These are phyloP conservation scores for Tolypocladium ovalisporum DNA, from an alignment of 2,329 filamentous ascomycete genomes.

Conservation along the genomic window DNA sequence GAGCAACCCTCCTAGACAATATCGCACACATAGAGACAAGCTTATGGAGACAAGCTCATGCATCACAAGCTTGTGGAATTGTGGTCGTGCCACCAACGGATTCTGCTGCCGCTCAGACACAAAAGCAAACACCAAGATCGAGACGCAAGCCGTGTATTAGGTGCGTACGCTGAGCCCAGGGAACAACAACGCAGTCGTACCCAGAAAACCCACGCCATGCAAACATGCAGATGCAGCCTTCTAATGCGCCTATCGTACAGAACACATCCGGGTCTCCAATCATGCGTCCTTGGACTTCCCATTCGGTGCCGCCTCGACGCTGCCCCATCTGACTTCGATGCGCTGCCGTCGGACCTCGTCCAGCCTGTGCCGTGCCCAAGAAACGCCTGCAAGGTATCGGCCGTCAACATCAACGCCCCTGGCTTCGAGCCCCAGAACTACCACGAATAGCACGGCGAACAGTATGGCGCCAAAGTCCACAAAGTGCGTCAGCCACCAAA, in stretches of 20 bases:
- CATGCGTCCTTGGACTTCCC: constrained; percentile 8
- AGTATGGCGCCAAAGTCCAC: constrained; percentile 44
- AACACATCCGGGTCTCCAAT: constrained; percentile 9
- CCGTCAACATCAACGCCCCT: constrained; percentile 24
- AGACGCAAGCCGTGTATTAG: background rate
- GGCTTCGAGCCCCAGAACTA: constrained; percentile 13
- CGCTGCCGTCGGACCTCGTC: background rate
- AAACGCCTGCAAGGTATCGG: constrained; percentile 9
- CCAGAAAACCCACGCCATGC: background rate
- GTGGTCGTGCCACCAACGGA: background rate
- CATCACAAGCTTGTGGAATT: background rate
- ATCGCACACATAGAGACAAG: background rate
- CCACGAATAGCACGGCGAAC: constrained; percentile 14
- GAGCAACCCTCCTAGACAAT: background rate
- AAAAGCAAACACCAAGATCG: background rate
- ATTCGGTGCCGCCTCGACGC: constrained; percentile 5
- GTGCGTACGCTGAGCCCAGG: background rate
- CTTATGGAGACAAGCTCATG: background rate
- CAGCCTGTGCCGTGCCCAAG: constrained; percentile 6
- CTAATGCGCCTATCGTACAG: background rate
- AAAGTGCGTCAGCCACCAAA: constrained; percentile 89
- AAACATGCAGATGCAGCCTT: background rate
- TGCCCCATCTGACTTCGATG: background rate
- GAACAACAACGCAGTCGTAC: too few species aligned
- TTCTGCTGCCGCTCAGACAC: background rate